Conservation (phyloP, 441 rosid species). For the Geranium incanum region DNA sequence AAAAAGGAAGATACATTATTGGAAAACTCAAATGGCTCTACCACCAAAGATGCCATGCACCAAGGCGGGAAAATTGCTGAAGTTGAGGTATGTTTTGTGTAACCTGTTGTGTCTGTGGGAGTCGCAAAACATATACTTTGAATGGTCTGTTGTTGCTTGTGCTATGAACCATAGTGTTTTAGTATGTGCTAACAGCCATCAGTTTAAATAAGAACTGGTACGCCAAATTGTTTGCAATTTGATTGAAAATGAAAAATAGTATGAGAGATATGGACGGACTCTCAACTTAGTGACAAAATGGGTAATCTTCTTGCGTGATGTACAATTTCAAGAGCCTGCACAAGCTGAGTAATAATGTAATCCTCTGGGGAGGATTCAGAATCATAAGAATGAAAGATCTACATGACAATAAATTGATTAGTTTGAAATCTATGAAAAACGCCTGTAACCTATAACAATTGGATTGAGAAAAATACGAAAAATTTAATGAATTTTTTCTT, state of each 20-base stretch:
- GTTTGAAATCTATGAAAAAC: neutral
- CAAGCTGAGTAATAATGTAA: neutral
- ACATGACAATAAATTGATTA: too few species aligned
- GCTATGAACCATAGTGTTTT: neutral
- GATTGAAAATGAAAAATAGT: neutral
- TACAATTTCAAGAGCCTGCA: neutral
- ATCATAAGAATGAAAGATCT: too few species aligned
- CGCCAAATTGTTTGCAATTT: neutral
- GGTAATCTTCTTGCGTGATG: neutral
- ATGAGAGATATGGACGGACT: neutral
- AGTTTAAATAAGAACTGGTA: neutral
- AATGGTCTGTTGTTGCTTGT: neutral
- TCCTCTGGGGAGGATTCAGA: neutral
- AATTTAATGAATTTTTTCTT: neutral
- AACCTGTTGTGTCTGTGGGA: neutral
- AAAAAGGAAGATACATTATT: neutral
- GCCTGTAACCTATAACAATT: neutral
- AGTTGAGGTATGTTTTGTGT: neutral
- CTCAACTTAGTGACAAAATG: neutral
- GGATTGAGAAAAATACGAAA: neutral
- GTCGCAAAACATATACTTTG: neutral
- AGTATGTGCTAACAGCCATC: neutral
- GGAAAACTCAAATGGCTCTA: conserved; percentile 2
- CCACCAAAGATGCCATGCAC: neutral
- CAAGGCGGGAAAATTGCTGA: neutral